Evolutionary conservation across 2,329 filamentous ascomycete species (phyloP).

Genomic region (Purpureocillium lavendulum): DNA sequence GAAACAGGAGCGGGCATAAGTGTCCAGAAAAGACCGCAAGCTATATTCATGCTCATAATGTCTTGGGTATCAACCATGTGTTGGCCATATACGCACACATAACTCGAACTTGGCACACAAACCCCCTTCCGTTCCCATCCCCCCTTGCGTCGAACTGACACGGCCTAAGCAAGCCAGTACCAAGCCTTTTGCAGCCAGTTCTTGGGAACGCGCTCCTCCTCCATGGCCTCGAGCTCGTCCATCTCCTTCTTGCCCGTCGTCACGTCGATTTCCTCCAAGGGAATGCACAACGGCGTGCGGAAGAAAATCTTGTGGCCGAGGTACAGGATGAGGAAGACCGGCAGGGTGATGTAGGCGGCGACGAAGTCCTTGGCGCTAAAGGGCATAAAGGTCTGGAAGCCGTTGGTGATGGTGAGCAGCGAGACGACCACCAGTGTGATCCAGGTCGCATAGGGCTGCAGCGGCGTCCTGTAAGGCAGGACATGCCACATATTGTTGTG

Average conservation of each 20-base stretch:
- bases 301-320: conserved; percentile 48
- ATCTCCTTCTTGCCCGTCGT: conserved; percentile 53
- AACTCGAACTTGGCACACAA: not conserved
- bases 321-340: conserved; percentile 52
- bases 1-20: no score
- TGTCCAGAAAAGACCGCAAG: not conserved
- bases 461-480: conserved; percentile 42
- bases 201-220: conserved; percentile 36
- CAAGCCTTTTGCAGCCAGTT: conserved; percentile 44
- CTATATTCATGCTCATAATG: not conserved
- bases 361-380: conserved; percentile 58
- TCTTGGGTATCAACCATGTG: conserved; percentile 5
- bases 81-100: conserved; percentile 1
- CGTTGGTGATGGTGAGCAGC: conserved; percentile 63
- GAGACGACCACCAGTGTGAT: conserved; percentile 47
- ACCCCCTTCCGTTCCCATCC: not conserved
- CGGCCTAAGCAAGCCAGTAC: conserved; percentile 43
- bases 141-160: not conserved
- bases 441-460: conserved; percentile 58
- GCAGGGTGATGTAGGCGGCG: conserved; percentile 56
- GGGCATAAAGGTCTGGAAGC: conserved; percentile 67
- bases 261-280: conserved; percentile 44
- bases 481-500: conserved; percentile 40
- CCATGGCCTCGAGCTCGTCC: conserved; percentile 45
- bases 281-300: conserved; percentile 33